A percentile compares a stretch with the other conserved stretches of the same genome.
Conservation (phyloP, 2,329 filamentous ascomycete genomes). For the Pseudocercospora fijiensis region DNA sequence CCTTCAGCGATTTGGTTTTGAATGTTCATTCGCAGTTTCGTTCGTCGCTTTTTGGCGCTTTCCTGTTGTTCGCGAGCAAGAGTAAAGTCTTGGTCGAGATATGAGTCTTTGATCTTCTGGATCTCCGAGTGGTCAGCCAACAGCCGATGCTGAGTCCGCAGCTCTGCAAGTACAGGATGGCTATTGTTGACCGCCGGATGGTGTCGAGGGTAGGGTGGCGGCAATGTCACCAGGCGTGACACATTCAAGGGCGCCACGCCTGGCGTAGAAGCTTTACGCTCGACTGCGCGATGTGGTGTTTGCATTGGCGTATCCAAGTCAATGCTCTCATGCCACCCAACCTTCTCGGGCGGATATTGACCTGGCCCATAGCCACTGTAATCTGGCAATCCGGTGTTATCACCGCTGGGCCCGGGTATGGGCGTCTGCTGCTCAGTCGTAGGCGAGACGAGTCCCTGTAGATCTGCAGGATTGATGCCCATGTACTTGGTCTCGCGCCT, state of each 20-base stretch:
- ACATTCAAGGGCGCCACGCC: constrained; percentile 63
- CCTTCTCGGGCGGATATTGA: constrained; percentile 66
- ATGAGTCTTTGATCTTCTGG: constrained; percentile 53
- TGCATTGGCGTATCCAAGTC: constrained; percentile 38
- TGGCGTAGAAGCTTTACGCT: constrained; percentile 28
- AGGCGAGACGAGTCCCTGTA: constrained; percentile 51
- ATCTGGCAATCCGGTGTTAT: constrained; percentile 27
- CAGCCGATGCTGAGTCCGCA: constrained; percentile 72
- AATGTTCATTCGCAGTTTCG: constrained; percentile 52
- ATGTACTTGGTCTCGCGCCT: constrained; percentile 96
- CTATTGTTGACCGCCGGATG: constrained; percentile 95
- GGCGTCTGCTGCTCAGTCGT: constrained; percentile 15
- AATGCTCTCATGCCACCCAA: constrained; percentile 54
- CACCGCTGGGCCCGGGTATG: constrained; percentile 42
- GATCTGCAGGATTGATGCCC: constrained; percentile 76
- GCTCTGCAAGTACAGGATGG: constrained; percentile 81
- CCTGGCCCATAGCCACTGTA: constrained; percentile 54
- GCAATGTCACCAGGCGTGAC: constrained; percentile 86
- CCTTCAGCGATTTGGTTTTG: constrained; percentile 76
- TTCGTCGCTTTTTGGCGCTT: constrained; percentile 33
- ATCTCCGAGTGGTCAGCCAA: constrained; percentile 68
- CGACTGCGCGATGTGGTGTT: constrained; percentile 29
- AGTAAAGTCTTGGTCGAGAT: constrained; percentile 33
- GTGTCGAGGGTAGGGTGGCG: constrained; percentile 89
- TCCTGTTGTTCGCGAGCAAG: constrained; percentile 49